Conservation (phyloP, 495 filamentous ascomycete species). For the Aspergillus cavernicola region DNA sequence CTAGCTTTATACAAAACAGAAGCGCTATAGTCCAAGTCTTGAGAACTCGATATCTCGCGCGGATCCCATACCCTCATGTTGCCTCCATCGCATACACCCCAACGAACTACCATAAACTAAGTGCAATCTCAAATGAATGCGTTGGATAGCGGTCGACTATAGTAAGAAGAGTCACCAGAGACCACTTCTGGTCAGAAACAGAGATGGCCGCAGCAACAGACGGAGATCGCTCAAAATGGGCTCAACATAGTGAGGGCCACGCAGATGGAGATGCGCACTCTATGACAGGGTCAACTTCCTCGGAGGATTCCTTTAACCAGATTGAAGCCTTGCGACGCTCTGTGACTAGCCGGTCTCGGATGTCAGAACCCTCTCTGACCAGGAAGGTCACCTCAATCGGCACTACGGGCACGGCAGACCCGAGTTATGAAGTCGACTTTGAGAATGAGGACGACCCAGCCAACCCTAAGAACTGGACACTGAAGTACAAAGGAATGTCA, state of each 20-base stretch:
- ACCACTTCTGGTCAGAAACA: not conserved
- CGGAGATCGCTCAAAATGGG: conserved; percentile 23
- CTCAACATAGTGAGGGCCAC: conserved; percentile 20
- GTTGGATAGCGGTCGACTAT: too few species aligned
- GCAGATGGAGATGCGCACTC: conserved; percentile 24
- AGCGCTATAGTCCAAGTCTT: not conserved
- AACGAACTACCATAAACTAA: too few species aligned
- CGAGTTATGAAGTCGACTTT: conserved; percentile 75
- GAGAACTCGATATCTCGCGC: not conserved
- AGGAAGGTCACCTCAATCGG: conserved; percentile 48
- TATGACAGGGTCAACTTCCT: conserved; percentile 25
- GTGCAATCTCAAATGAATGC: too few species aligned
- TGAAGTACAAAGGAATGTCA: conserved; percentile 61
- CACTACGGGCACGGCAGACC: conserved; percentile 57
- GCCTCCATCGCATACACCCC: too few species aligned
- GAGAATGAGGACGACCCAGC: conserved; percentile 57
- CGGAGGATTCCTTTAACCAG: conserved; percentile 29
- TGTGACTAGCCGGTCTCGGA: conserved; percentile 25
- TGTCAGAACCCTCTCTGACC: conserved; percentile 27
- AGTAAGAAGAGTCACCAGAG: too few species aligned
- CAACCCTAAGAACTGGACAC: conserved; percentile 74
- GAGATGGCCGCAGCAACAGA: conserved; percentile 20
- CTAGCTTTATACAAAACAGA: not conserved
- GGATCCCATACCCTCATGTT: not conserved
- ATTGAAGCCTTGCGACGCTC: conserved; percentile 26